Evolutionary conservation across 768 basidiomycete species (phyloP), one percentile per base, ranked within the genome.

Genomic region (Panaeolus cyanescens): DNA sequence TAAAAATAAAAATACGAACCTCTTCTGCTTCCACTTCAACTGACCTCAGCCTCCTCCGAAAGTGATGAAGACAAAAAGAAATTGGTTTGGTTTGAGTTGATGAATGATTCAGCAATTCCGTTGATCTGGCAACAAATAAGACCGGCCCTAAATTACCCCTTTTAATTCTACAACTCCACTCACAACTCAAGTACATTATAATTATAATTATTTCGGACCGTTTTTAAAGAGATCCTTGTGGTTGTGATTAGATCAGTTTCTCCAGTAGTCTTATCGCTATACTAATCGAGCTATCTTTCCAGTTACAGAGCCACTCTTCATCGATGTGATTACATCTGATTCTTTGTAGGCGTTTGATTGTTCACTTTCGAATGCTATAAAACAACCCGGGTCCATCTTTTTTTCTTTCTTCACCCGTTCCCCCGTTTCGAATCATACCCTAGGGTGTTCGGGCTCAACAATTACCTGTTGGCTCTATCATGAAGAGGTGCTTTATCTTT

Each of bases 1-100:
- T 53, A 55, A 15, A 58, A 30, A 28, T 37, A 1, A 17, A 22
- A 19, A 55, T 50, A 75, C 76, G 36, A 55, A 87, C 88, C 88
- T 85, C 85, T n/a, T 74, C 84, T 82, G 77, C 88, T 84, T 88
- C 89, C 88, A 75, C 90, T 86, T 81, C 87, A 75, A 80, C 86
- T 81, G 77, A 56, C 62, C 83, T 82, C 87, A 81, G 79, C 86
- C 85, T 82, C 85, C 84, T 84, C 86, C 81, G 79, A 50, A 80
- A 68, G 39, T 74, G 75, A 82, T 74, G 79, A 84, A 81, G 84
- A 81, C 75, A 78, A 83, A 71, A 69, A 73, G 73, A 72, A 71
- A 76, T 72, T 70, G 70, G 45, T 50, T 50, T n/a, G 30, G 45
- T 50, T 50, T 25, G 72, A 68, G 69, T 60, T 71, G 71, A 70